Evolutionary conservation across 495 filamentous ascomycete species (phyloP).

Genomic region (Lichina pygmaea): DNA sequence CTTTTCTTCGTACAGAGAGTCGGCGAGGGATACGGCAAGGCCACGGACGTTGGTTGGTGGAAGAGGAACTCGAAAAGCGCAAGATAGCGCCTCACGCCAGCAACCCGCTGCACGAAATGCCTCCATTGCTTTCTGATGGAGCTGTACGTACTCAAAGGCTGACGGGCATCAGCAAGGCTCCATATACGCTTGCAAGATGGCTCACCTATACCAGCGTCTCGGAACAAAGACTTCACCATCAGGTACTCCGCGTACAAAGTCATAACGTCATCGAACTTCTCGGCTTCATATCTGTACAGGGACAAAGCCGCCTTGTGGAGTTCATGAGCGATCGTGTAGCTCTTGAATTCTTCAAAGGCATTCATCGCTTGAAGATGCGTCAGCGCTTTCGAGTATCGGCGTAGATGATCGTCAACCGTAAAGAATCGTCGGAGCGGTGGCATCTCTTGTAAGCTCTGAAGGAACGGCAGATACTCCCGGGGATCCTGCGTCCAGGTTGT

Average conservation of each 20-base stretch:
- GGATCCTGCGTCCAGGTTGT: constrained; percentile 29
- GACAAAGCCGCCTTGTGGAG: constrained; percentile 54
- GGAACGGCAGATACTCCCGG: constrained; percentile 81
- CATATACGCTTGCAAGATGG: neutral
- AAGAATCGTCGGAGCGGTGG: constrained; percentile 40
- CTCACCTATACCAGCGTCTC: constrained; percentile 52
- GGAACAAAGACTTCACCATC: constrained; percentile 40
- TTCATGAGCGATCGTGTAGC: constrained; percentile 49
- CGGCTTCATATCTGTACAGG: constrained; percentile 57
- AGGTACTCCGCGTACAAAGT: constrained; percentile 56
- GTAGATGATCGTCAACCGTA: constrained; percentile 69
- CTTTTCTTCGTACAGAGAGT: constrained; percentile 49
- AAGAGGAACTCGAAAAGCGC: constrained; percentile 37
- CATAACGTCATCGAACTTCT: constrained; percentile 32
- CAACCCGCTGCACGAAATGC: constrained; percentile 58
- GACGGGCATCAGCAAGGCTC: neutral
- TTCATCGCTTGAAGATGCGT: constrained; percentile 38
- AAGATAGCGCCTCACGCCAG: constrained; percentile 76
- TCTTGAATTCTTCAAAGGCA: constrained; percentile 44
- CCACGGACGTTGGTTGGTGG: constrained; percentile 24
- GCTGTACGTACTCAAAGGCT: constrained; percentile 26
- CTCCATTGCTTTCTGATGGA: constrained; percentile 42
- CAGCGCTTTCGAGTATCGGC: constrained; percentile 49
- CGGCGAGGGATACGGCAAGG: constrained; percentile 40
- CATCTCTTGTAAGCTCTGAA: constrained; percentile 60